Conservation (phyloP, 495 filamentous ascomycete species). For the Penicillium soppii region DNA sequence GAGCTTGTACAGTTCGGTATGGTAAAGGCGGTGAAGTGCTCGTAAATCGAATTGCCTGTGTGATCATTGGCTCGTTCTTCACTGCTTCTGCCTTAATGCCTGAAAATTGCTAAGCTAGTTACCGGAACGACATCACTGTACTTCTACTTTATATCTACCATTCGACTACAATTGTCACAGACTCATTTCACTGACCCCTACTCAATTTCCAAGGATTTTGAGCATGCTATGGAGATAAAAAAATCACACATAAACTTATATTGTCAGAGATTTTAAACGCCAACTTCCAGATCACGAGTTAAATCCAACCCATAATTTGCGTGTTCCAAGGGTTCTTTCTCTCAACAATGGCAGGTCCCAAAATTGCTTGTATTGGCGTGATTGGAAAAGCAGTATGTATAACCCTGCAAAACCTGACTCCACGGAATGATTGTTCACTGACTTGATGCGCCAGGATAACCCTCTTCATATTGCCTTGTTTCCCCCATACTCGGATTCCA, state of each 20-base stretch:
- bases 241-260: too few species aligned
- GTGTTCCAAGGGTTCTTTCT: neutral
- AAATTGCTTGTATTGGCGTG: constrained; percentile 85
- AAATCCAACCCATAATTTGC: too few species aligned
- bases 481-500: constrained; percentile 63
- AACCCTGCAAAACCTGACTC: neutral
- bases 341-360: constrained; percentile 31
- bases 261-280: too few species aligned
- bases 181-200: too few species aligned
- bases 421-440: too few species aligned
- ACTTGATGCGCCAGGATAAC: constrained; percentile 67
- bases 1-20: neutral
- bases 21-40: constrained; percentile 22
- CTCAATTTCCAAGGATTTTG: neutral
- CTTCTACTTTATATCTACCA: too few species aligned
- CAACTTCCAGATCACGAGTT: neutral
- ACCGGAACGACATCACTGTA: too few species aligned
- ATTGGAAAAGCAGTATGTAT: constrained; percentile 82
- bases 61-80: constrained; percentile 16
- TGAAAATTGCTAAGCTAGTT: too few species aligned
- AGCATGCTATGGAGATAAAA: neutral
- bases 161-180: too few species aligned
- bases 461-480: constrained; percentile 92
- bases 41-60: constrained; percentile 20
- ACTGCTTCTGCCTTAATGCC: constrained; percentile 3